phyloP scores from a whole-genome alignment of 176 grass and related monocot genomes.

The Puccinellia tenuiflora region DNA sequence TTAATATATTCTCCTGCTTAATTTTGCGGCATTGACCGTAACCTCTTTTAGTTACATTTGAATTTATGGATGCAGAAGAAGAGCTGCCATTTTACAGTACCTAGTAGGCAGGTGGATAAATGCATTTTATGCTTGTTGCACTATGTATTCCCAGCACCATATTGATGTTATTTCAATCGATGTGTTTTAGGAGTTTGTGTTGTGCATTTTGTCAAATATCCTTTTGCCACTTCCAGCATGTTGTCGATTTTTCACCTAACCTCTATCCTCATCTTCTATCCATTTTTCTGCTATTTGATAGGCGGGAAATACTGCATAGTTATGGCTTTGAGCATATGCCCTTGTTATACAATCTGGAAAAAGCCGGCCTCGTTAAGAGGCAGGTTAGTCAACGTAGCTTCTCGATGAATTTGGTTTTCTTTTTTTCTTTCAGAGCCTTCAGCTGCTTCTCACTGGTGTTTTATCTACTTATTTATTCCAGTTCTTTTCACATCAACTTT shows the following conservation, averaged over 20 bases:
- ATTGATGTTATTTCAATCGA: neutral
- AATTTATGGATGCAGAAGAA: neutral
- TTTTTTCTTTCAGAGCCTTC: neutral
- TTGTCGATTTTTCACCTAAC: neutral
- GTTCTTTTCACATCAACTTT: neutral
- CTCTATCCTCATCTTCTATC: neutral
- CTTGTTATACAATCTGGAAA: slow-evolving; percentile 90
- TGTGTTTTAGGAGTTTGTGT: neutral
- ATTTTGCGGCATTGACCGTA: neutral
- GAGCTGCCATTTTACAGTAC: neutral
- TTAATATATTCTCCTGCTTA: neutral
- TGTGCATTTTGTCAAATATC: neutral
- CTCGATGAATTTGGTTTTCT: neutral
- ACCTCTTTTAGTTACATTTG: neutral
- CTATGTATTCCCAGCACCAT: neutral
- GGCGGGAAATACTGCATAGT: slow-evolving; percentile 92
- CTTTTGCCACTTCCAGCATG: neutral
- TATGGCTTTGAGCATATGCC: slow-evolving; percentile 96
- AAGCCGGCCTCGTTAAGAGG: slow-evolving; percentile 72
- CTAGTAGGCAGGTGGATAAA: neutral
- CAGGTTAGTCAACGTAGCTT: slow-evolving; percentile 54
- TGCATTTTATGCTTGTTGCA: neutral
- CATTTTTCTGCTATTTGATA: slow-evolving; percentile 23
- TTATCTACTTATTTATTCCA: slow-evolving; percentile 5
- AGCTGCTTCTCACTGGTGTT: slow-evolving; percentile 2